Base-by-base conservation (phyloP, 2,329 filamentous ascomycete genomes). In the Trichoderma sp. region DNA sequence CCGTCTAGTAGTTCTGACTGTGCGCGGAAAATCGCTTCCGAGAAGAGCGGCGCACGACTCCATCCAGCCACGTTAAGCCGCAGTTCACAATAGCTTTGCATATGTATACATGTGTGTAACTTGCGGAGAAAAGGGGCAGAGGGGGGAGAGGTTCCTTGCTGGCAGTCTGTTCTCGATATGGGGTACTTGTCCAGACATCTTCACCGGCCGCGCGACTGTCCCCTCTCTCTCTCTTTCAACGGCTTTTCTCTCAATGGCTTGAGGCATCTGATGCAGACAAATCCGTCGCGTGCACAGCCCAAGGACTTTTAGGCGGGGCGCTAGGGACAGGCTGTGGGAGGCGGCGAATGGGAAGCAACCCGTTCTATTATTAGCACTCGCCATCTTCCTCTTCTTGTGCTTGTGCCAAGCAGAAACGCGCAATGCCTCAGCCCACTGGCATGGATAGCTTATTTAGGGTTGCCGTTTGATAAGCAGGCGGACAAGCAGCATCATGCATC, bases 1-100 rank as follows among this genome's bases (percentile, higher is more conserved):
- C 26, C 10, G 24, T 19, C 54, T 51, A 64, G 52, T n/a, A n/a
- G 21, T 39, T 64, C 54, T 64, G 62, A 58, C 62, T 64, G 62
- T 58, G 54, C 62, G 28, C 62, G 52, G 45, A 57, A 56, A 48
- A 21, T 30, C 19, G 50, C 50, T 21, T 55, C 50, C 59, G 50
- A 43, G 19, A 54, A n/a, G 34, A 43, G 24, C 10, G 34, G 28
- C 14, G 12, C 7, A 14, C 24, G 5, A 45, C 45, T 24, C 58
- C 39, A 30, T 34, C 57, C 45, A 24, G 45, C 57, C 43, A 9
- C 9, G 30, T 28, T 30, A 30, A 9, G 7, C 7, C 9, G 30
- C 9, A 9, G 30, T 30, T 30, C 30, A 30, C 30, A 30, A 30
- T 30, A 7, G 6, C 6, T 7, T 1, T 30, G 7, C 28, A 7